phyloP scores from a whole-genome alignment of 2,329 filamentous ascomycete genomes.

The Plectosphaerella sp. region DNA sequence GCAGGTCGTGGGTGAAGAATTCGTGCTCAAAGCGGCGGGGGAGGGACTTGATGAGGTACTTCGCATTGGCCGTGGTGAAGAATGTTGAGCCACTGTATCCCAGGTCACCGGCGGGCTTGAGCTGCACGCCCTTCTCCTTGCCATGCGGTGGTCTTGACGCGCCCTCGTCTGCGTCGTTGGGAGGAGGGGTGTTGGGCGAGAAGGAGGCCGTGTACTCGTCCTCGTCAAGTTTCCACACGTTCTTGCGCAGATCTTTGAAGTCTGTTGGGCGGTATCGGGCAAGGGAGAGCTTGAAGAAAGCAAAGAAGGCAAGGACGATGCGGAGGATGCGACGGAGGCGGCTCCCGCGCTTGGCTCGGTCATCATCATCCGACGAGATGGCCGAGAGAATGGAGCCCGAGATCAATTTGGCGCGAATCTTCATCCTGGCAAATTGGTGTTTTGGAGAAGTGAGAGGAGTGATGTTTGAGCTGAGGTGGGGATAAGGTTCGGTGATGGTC shows the following conservation, averaged over 20 bases:
- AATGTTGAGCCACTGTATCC: constrained; percentile 75
- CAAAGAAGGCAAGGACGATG: constrained; percentile 25
- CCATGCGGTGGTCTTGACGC: neutral
- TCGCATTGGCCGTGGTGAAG: constrained; percentile 62
- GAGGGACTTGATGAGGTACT: constrained; percentile 67
- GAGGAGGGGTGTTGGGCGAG: constrained; percentile 24
- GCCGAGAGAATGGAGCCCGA: constrained; percentile 56
- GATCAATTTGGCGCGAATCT: constrained; percentile 34
- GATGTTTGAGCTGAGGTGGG: too few species aligned
- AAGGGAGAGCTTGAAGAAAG: constrained; percentile 26
- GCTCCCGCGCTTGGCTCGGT: neutral
- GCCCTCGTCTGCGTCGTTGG: constrained; percentile 37
- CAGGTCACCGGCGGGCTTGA: constrained; percentile 61
- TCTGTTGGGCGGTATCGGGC: constrained; percentile 20
- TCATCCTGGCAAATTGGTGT: constrained; percentile 13
- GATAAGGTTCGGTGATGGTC: too few species aligned
- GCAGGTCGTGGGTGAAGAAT: constrained; percentile 63
- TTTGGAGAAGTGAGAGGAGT: too few species aligned
- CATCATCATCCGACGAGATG: constrained; percentile 38
- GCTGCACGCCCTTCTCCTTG: constrained; percentile 29
- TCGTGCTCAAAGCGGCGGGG: constrained; percentile 65
- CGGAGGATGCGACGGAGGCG: constrained; percentile 20
- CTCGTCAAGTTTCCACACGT: constrained; percentile 27
- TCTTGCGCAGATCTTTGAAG: constrained; percentile 20
- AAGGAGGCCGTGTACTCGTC: constrained; percentile 34